Conservation (phyloP, 106 monocot genomes). For the Alisma plantagoaquatica region DNA sequence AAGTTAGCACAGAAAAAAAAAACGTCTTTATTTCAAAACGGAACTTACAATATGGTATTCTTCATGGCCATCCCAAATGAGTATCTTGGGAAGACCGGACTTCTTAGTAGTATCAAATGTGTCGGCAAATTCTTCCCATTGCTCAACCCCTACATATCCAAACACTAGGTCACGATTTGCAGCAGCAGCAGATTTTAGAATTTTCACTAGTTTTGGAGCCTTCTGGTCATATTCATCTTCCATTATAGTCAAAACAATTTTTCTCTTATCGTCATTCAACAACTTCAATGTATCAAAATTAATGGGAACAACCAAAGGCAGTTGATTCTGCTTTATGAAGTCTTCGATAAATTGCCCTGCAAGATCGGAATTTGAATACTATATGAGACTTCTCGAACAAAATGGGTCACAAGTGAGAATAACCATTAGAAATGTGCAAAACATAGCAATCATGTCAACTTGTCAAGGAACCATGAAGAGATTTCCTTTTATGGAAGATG, state of each 20-base stretch:
- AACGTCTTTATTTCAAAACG: too few relatives aligned
- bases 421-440: too few relatives aligned
- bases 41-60: constrained; percentile 77
- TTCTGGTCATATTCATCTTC: constrained; percentile 53
- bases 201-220: constrained; percentile 49
- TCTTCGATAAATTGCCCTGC: constrained; percentile 83
- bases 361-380: constrained; percentile 11
- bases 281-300: constrained; percentile 78
- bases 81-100: constrained; percentile 54
- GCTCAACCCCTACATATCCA: constrained; percentile 80
- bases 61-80: constrained; percentile 89
- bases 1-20: too few relatives aligned
- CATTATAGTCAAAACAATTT: constrained; percentile 69
- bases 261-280: constrained; percentile 67
- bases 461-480: too few relatives aligned
- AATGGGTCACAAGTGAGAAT: too few relatives aligned
- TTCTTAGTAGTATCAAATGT: constrained; percentile 62
- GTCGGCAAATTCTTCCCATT: constrained; percentile 86
- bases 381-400: too few relatives aligned
- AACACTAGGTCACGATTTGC: constrained; percentile 93
- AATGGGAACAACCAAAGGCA: constrained; percentile 73
- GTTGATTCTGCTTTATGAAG: constrained; percentile 66
- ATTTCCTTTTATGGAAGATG: too few relatives aligned
- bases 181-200: constrained; percentile 76
- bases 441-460: too few relatives aligned